Conservation (phyloP, 306 rosid species). For the Pterocarpus santalinus region DNA sequence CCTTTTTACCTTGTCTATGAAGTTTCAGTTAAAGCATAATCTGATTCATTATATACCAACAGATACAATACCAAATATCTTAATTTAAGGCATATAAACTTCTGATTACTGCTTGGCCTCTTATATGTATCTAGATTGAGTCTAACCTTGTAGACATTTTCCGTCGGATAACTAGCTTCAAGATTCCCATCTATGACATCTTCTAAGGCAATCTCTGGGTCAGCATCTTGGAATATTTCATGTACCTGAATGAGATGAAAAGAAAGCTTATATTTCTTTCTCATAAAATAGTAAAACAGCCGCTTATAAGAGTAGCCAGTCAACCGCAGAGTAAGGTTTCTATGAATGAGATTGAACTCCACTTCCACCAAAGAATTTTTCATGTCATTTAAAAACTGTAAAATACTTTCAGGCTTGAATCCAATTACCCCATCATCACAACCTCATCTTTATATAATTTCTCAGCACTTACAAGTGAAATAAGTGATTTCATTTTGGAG, state of each 20-base stretch:
- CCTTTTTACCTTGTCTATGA: too few species aligned
- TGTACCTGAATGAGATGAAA: conserved; percentile 54
- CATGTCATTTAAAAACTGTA: not conserved
- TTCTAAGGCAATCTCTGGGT: conserved; percentile 62
- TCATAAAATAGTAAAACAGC: not conserved
- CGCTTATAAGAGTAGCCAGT: not conserved
- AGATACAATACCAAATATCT: too few species aligned
- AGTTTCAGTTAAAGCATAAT: too few species aligned
- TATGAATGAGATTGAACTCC: not conserved
- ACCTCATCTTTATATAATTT: not conserved
- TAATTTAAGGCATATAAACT: not conserved
- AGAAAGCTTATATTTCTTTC: conserved; percentile 4
- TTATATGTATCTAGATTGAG: not conserved
- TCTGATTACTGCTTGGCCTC: not conserved
- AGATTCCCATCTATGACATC: conserved; percentile 68
- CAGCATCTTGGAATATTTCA: conserved; percentile 61
- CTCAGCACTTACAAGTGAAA: conserved; percentile 59
- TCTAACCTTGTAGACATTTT: conserved; percentile 64
- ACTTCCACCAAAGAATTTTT: not conserved
- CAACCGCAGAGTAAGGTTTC: too few species aligned
- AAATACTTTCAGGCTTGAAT: not conserved
- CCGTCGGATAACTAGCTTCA: conserved; percentile 56
- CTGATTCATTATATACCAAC: too few species aligned
- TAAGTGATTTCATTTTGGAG: conserved; percentile 66
- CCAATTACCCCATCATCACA: not conserved